Percentiles rank a stretch among this genome's conserved stretches.
Evolutionary conservation across 2,329 filamentous ascomycete species (phyloP).

Genomic region (Aspergillus sp.): DNA sequence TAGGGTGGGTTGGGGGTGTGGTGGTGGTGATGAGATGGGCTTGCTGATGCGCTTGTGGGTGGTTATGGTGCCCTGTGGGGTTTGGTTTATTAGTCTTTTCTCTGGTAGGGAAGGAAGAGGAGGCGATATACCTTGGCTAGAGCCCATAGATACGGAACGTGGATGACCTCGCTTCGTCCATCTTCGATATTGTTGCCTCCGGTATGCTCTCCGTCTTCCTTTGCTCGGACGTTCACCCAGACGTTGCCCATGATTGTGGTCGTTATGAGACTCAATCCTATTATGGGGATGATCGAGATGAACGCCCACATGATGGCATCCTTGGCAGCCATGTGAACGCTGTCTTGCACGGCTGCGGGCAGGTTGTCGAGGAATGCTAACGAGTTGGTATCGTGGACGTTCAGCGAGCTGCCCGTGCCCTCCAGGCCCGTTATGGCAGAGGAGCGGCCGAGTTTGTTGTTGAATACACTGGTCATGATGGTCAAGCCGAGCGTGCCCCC

Average conservation of each 20-base stretch:
- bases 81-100: background rate
- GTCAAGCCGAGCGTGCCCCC: slow-evolving; percentile 67
- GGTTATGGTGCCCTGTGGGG: slow-evolving; percentile 26
- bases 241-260: slow-evolving; percentile 54
- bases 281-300: slow-evolving; percentile 61
- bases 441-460: slow-evolving; percentile 53
- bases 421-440: slow-evolving; percentile 32
- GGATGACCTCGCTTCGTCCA: slow-evolving; percentile 32
- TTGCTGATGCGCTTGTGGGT: slow-evolving; percentile 27
- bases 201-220: slow-evolving; percentile 16
- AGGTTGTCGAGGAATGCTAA: slow-evolving; percentile 42
- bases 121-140: slow-evolving; percentile 27
- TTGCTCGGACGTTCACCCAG: slow-evolving; percentile 46
- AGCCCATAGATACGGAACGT: slow-evolving; percentile 35
- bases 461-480: slow-evolving; percentile 69
- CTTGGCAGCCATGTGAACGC: slow-evolving; percentile 49
- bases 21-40: slow-evolving; percentile 9
- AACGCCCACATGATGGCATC: slow-evolving; percentile 68
- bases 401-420: slow-evolving; percentile 28
- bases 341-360: slow-evolving; percentile 36
- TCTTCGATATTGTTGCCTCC: slow-evolving; percentile 11
- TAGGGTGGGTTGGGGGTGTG: background rate
- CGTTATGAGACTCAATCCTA: slow-evolving; percentile 52
- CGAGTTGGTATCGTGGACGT: slow-evolving; percentile 38
- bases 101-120: background rate